phyloP scores from a whole-genome alignment of 768 basidiomycete genomes.

The Ramaria sp. region DNA sequence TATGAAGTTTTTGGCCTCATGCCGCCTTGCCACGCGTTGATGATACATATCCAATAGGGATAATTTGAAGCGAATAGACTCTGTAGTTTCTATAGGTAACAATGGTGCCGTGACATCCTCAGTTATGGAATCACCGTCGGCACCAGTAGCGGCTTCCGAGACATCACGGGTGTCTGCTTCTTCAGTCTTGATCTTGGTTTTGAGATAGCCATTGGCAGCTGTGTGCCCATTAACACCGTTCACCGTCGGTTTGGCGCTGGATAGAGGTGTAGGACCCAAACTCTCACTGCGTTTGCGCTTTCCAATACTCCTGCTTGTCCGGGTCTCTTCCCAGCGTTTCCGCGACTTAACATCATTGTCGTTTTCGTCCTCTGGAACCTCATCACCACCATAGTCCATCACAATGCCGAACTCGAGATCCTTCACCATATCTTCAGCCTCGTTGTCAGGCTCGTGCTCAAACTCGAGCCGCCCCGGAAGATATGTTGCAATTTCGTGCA shows the following conservation, averaged over 20 bases:
- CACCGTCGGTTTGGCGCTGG: slow-evolving; percentile 5
- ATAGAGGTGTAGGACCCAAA: slow-evolving; percentile 1
- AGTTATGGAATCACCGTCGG: slow-evolving; percentile 33
- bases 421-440: slow-evolving; percentile 91
- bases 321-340: slow-evolving; percentile 26
- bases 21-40: slow-evolving; percentile 76
- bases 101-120: slow-evolving; percentile 61
- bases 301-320: slow-evolving; percentile 17
- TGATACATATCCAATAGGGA: slow-evolving; percentile 85
- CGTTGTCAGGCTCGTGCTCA: slow-evolving; percentile 94
- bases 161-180: slow-evolving; percentile 27
- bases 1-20: slow-evolving; percentile 79
- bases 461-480: slow-evolving; percentile 98
- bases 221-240: slow-evolving; percentile 24
- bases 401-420: slow-evolving; percentile 95
- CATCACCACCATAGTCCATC: slow-evolving; percentile 72
- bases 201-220: slow-evolving; percentile 27
- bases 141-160: slow-evolving; percentile 16
- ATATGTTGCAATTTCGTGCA: slow-evolving; percentile 87
- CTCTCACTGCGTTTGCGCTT: slow-evolving; percentile 11
- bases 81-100: slow-evolving; percentile 68
- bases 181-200: slow-evolving; percentile 10
- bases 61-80: slow-evolving; percentile 82
- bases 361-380: slow-evolving; percentile 67
- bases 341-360: slow-evolving; percentile 60